These are phyloP conservation scores for Hypoxylon sp. DNA, from an alignment of 2,329 filamentous ascomycete species.

Conservation along the genomic window DNA sequence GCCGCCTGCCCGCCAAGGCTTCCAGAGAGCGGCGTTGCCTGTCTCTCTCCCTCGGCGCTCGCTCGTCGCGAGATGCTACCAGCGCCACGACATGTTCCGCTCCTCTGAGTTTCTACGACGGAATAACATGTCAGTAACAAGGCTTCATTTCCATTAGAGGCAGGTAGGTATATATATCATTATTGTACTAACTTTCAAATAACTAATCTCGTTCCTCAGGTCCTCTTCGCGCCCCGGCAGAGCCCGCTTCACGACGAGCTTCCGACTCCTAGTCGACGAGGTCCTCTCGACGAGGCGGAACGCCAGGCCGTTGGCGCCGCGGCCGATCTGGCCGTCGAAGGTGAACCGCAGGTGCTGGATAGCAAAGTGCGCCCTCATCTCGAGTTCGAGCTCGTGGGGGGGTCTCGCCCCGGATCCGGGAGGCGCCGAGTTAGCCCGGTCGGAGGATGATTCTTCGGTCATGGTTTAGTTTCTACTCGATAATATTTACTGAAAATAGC, in stretches of 20 bases:
- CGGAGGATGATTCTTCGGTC: too few relatives aligned
- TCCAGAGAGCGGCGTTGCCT: too few relatives aligned
- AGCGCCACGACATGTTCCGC: constrained; percentile 29
- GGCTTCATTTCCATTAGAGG: too few relatives aligned
- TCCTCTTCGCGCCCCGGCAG: constrained; percentile 3
- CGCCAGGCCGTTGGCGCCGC: constrained; percentile 24
- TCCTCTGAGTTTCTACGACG: constrained; percentile 24
- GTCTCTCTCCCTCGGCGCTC: neutral
- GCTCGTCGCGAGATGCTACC: constrained; percentile 13
- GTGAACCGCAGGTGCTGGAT: constrained; percentile 15
- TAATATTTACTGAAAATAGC: too few relatives aligned
- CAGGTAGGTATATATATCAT: too few relatives aligned
- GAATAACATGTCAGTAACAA: constrained; percentile 1
- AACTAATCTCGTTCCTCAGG: constrained; percentile 27
- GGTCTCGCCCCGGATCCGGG: too few relatives aligned
- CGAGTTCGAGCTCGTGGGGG: constrained; percentile 5
- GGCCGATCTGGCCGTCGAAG: constrained; percentile 18
- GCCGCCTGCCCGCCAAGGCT: neutral
- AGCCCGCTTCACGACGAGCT: constrained; percentile 28
- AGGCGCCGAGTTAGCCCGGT: too few relatives aligned
- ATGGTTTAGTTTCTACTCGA: too few relatives aligned
- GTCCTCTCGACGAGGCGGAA: constrained; percentile 27
- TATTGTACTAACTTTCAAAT: constrained; percentile 14
- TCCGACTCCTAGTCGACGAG: constrained; percentile 8
- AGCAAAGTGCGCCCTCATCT: constrained; percentile 22